These are phyloP conservation scores for Saprolegnia diclina DNA, from an alignment of 352 stramenopile genomes.

Conservation along the genomic window DNA sequence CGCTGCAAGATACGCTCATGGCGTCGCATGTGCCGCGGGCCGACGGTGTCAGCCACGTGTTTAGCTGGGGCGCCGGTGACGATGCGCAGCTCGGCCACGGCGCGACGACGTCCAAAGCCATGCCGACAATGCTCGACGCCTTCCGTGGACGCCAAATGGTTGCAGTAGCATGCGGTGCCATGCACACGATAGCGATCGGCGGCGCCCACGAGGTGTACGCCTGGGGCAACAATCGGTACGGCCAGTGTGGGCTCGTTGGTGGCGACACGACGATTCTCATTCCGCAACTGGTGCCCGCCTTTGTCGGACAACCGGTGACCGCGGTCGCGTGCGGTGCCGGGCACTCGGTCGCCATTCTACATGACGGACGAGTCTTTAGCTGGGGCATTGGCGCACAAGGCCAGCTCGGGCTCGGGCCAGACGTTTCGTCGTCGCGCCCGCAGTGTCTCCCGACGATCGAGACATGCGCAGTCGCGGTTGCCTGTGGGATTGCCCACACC, in stretches of 20 bases:
- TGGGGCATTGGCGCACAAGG: constrained; percentile 27
- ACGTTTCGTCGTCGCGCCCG: not conserved
- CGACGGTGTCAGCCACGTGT: constrained; percentile 13
- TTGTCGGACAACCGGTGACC: constrained; percentile 4
- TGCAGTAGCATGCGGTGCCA: constrained; percentile 15
- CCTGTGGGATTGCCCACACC: constrained; percentile 24
- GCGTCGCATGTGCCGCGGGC: not conserved
- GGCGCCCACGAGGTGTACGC: constrained; percentile 21
- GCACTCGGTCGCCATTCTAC: constrained; percentile 10
- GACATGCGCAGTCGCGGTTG: not conserved
- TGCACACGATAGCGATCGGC: constrained; percentile 13
- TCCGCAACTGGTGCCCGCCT: not conserved
- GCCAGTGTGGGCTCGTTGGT: constrained; percentile 15
- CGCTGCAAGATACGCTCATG: not conserved
- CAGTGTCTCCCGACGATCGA: not conserved
- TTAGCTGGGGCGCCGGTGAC: constrained; percentile 24
- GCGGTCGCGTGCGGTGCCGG: constrained; percentile 19
- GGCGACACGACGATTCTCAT: not conserved
- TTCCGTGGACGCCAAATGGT: constrained; percentile 19
- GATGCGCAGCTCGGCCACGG: constrained; percentile 23
- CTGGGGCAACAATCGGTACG: constrained; percentile 24
- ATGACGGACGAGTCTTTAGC: not conserved
- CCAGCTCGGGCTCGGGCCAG: constrained; percentile 11
- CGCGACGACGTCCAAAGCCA: not conserved
- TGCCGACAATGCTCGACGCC: constrained; percentile 22